These are phyloP conservation scores for Polyporus arcularius DNA, from an alignment of 768 basidiomycete species.

Conservation along the genomic window DNA sequence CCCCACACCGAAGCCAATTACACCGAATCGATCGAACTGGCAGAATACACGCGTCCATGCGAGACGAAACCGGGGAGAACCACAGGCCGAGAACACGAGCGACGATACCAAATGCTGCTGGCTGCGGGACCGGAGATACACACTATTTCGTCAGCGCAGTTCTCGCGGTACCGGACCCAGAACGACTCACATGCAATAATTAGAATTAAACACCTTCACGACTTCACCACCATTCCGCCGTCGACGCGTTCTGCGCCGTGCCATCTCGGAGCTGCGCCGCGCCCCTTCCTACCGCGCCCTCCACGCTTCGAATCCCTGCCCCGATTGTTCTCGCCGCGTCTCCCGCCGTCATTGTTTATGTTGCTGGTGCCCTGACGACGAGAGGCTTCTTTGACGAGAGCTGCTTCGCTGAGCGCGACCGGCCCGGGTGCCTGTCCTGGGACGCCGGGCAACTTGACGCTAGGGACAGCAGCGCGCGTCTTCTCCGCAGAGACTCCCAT, in stretches of 20 bases:
- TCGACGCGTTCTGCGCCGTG: slow-evolving; percentile 23
- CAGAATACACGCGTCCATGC: slow-evolving; percentile 2
- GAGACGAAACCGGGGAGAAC: slow-evolving; percentile 3
- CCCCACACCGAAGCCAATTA: slow-evolving; percentile 3
- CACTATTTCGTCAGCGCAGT: background rate
- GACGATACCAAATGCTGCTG: background rate
- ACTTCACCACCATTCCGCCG: slow-evolving; percentile 31
- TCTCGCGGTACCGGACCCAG: background rate
- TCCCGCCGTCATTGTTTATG: slow-evolving; percentile 6
- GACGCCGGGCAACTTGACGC: slow-evolving; percentile 8
- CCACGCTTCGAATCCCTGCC: slow-evolving; percentile 21
- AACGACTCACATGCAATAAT: background rate
- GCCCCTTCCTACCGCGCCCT: slow-evolving; percentile 14
- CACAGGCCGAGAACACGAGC: slow-evolving; percentile 5
- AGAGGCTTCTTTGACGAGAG: slow-evolving; percentile 16
- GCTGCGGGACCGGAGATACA: slow-evolving; percentile 1
- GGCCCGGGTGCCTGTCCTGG: slow-evolving; percentile 5
- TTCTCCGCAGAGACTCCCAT: background rate
- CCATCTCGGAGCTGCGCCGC: slow-evolving; percentile 1
- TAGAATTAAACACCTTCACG: slow-evolving; percentile 12
- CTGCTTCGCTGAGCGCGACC: slow-evolving; percentile 6
- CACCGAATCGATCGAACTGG: slow-evolving; percentile 4
- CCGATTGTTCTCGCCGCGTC: slow-evolving; percentile 10
- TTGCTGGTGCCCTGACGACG: slow-evolving; percentile 15
- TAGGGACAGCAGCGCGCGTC: background rate